Percentiles rank a stretch among this genome's conserved stretches.
Conservation (phyloP, 148 eudicot species). For the Chenopodium berlandieri region DNA sequence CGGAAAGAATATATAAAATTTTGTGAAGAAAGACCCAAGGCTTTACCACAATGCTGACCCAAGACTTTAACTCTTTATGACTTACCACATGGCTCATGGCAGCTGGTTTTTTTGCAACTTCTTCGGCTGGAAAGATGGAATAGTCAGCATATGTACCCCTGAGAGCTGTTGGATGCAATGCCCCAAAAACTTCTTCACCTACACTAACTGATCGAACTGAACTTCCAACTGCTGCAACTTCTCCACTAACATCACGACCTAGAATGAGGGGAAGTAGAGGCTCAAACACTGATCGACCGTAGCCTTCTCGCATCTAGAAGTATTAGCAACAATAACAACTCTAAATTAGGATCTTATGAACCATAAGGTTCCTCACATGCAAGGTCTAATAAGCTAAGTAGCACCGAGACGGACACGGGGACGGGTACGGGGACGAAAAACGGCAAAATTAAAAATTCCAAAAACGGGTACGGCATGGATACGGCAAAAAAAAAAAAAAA, state of each 20-base stretch:
- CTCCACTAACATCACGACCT: conserved; percentile 99
- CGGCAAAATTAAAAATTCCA: too few species aligned
- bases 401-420: too few species aligned
- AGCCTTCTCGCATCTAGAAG: conserved; percentile 91
- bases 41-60: not conserved
- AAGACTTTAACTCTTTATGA: conserved; percentile 11
- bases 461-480: too few species aligned
- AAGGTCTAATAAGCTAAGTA: not conserved
- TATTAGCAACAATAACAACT: conserved; percentile 11
- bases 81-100: conserved; percentile 80
- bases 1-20: not conserved
- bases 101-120: conserved; percentile 62
- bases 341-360: conserved; percentile 11
- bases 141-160: conserved; percentile 97
- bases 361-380: not conserved
- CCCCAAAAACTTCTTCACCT: conserved; percentile 96
- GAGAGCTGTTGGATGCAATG: conserved; percentile 93
- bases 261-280: conserved; percentile 79
- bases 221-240: conserved; percentile 80
- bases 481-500: too few species aligned
- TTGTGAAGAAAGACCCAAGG: not conserved
- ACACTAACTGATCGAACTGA: conserved; percentile 60
- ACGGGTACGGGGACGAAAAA: too few species aligned
- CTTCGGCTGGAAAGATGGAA: conserved; percentile 81
- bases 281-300: conserved; percentile 86